A percentile compares a stretch with the other conserved stretches of the same genome.
phyloP scores from a whole-genome alignment of 805 yeast species.

The Isabelozyma gotoi region DNA sequence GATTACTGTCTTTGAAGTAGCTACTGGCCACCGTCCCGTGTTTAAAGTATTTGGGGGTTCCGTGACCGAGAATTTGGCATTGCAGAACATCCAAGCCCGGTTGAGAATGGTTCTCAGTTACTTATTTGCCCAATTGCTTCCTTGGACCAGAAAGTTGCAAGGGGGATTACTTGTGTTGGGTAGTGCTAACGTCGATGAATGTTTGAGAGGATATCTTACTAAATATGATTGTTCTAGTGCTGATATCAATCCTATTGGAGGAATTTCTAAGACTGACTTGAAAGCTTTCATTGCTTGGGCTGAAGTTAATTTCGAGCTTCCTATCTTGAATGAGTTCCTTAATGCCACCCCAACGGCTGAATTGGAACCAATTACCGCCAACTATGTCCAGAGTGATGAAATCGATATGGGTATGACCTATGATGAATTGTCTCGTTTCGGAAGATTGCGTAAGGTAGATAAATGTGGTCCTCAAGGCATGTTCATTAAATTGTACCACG shows the following conservation, averaged over 20 bases:
- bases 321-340: constrained; percentile 74
- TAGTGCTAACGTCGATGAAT: constrained; percentile 96
- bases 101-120: constrained; percentile 93
- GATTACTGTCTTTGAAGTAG: constrained; percentile 73
- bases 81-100: constrained; percentile 96
- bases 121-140: constrained; percentile 88
- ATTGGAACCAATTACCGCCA: constrained; percentile 90
- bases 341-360: constrained; percentile 98
- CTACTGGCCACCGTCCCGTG: constrained; percentile 87
- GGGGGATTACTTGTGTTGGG: constrained; percentile 91
- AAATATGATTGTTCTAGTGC: constrained; percentile 98
- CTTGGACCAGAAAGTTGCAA: constrained; percentile 84
- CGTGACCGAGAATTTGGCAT: constrained; percentile 84
- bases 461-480: constrained; percentile 96
- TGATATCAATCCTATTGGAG: constrained; percentile 98
- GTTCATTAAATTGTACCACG: constrained; percentile 86
- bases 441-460: constrained; percentile 84
- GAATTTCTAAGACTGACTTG: constrained; percentile 91
- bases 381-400: constrained; percentile 94
- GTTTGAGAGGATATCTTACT: constrained; percentile 91
- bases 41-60: constrained; percentile 94
- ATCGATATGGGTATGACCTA: constrained; percentile 98
- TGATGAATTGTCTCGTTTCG: constrained; percentile 89
- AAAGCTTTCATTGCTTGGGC: constrained; percentile 86
- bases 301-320: constrained; percentile 62